These are phyloP conservation scores for Amylocarpus encephaloides DNA, from an alignment of 2,329 filamentous ascomycete species.

Conservation along the genomic window DNA sequence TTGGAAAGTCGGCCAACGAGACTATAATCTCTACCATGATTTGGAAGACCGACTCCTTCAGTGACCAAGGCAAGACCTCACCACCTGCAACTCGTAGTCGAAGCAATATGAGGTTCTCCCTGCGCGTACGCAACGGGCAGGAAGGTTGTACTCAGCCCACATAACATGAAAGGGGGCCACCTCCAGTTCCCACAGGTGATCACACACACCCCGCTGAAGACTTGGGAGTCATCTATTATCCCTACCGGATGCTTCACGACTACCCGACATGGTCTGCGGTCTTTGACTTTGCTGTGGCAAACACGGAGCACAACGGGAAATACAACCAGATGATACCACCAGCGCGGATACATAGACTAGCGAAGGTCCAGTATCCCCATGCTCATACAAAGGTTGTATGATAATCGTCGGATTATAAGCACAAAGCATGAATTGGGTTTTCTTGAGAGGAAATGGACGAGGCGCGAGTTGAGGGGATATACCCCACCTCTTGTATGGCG, in stretches of 20 bases:
- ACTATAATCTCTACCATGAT: neutral
- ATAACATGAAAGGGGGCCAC: neutral
- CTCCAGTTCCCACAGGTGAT: neutral
- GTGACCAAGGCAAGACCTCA: neutral
- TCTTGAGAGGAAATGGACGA: neutral
- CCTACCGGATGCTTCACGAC: neutral
- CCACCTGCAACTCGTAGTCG: neutral
- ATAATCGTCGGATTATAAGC: neutral
- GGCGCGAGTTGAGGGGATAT: neutral
- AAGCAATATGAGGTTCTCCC: neutral
- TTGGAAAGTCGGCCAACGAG: neutral
- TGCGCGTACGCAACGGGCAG: neutral
- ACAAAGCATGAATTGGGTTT: neutral
- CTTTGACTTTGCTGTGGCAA: too few species aligned
- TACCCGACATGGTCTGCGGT: too few species aligned
- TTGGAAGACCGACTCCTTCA: neutral
- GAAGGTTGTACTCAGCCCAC: neutral
- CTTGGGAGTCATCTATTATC: slow-evolving; percentile 5
- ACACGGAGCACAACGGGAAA: too few species aligned
- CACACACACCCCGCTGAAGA: slow-evolving; percentile 3
- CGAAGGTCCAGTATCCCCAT: too few species aligned
- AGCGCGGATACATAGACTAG: too few species aligned
- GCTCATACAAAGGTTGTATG: neutral
- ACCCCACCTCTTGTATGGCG: slow-evolving; percentile 6
- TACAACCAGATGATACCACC: too few species aligned